These are phyloP conservation scores for Warburgia ugandensis DNA, from an alignment of 164 flowering plant genomes.

Conservation along the genomic window DNA sequence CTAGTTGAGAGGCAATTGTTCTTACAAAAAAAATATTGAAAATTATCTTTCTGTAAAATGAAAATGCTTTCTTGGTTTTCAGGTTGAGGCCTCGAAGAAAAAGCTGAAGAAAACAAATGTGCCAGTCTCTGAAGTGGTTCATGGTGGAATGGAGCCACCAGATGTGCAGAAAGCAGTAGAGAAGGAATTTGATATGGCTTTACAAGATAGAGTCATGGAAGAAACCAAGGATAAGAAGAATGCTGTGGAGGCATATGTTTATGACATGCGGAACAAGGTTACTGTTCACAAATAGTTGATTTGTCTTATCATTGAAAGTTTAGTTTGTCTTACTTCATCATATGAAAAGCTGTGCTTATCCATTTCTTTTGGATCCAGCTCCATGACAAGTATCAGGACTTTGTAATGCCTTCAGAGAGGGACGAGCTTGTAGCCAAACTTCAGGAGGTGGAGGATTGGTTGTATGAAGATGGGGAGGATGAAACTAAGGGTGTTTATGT, in stretches of 20 bases:
- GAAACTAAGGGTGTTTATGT: constrained; percentile 94
- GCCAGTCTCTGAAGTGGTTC: constrained; percentile 57
- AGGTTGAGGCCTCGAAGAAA: constrained; percentile 69
- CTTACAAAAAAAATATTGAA: no score
- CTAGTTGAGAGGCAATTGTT: no score
- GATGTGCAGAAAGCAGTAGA: constrained; percentile 83
- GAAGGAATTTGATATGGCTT: constrained; percentile 94
- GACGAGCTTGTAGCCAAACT: constrained; percentile 56
- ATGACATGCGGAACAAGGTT: constrained; percentile 94
- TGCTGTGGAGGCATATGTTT: constrained; percentile 94
- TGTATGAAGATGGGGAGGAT: constrained; percentile 98
- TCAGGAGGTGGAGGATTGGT: constrained; percentile 90
- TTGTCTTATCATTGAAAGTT: not conserved
- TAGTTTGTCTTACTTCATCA: not conserved
- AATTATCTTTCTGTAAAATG: no score
- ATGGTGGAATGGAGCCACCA: constrained; percentile 51
- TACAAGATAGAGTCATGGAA: constrained; percentile 95
- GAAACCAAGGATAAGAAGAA: constrained; percentile 92
- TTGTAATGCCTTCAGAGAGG: constrained; percentile 56
- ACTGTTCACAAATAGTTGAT: not conserved
- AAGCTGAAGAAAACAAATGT: constrained; percentile 72
- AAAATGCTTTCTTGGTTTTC: no score
- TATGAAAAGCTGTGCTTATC: not conserved
- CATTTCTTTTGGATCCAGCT: constrained; percentile 33
- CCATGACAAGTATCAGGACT: constrained; percentile 71